Conservation (phyloP, 352 stramenopile species). For the Phytopythium cucurbitacearum region DNA sequence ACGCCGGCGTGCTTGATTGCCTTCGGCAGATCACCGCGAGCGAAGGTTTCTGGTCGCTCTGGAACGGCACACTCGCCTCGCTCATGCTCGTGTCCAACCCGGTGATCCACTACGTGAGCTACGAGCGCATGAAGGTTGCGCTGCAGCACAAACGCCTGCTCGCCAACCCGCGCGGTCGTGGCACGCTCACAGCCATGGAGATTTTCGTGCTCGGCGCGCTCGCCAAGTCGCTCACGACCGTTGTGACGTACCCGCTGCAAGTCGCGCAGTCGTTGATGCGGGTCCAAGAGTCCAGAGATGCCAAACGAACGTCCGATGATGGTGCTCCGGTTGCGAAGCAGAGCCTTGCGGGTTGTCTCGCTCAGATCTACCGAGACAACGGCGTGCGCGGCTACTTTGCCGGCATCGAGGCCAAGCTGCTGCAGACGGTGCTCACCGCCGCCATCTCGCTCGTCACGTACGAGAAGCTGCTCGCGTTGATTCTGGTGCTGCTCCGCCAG, state of each 20-base stretch:
- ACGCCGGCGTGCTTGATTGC: slow-evolving; percentile 46
- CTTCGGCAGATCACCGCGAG: slow-evolving; percentile 48
- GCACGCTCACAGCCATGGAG: slow-evolving; percentile 62
- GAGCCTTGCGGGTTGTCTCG: slow-evolving; percentile 34
- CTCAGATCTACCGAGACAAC: slow-evolving; percentile 58
- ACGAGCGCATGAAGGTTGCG: slow-evolving; percentile 89
- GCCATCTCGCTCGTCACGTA: slow-evolving; percentile 93
- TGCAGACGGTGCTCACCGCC: slow-evolving; percentile 92
- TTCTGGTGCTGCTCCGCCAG: slow-evolving; percentile 50
- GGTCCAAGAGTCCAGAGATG: slow-evolving; percentile 31
- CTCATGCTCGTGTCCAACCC: slow-evolving; percentile 94
- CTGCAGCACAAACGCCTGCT: slow-evolving; percentile 36
- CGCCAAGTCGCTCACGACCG: slow-evolving; percentile 90
- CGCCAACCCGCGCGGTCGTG: slow-evolving; percentile 8
- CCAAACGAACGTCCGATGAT: slow-evolving; percentile 4
- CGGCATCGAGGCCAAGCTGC: slow-evolving; percentile 91
- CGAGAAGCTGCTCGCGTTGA: slow-evolving; percentile 84
- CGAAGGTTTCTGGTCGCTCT: slow-evolving; percentile 86
- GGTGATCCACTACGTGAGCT: slow-evolving; percentile 94
- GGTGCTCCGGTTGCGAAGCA: neutral
- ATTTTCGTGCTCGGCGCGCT: slow-evolving; percentile 91
- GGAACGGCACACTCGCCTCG: slow-evolving; percentile 89
- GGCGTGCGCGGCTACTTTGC: slow-evolving; percentile 83
- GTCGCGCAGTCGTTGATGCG: slow-evolving; percentile 90
- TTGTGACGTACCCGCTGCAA: slow-evolving; percentile 94